A percentile compares a stretch with the other conserved stretches of the same genome.
These are phyloP conservation scores for Moniliophthora roreri DNA, from an alignment of 1,284 basidiomycete species.

Conservation along the genomic window DNA sequence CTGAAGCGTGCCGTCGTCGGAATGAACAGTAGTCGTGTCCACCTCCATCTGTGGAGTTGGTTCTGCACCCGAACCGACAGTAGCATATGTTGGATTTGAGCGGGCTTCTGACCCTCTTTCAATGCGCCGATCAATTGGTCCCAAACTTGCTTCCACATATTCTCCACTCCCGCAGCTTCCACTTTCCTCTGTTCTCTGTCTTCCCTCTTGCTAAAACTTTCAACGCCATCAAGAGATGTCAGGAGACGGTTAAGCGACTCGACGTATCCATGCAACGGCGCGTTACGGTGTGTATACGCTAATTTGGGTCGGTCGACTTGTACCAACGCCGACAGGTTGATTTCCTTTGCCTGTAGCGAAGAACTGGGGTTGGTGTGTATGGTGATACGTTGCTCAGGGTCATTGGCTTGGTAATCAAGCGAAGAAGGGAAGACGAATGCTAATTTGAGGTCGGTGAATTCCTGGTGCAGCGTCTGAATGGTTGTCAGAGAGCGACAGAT, in stretches of 20 bases:
- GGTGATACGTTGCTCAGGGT: conserved; percentile 24
- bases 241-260: conserved; percentile 59
- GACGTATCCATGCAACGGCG: conserved; percentile 44
- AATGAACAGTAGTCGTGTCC: no score
- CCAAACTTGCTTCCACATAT: not conserved
- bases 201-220: conserved; percentile 57
- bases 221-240: conserved; percentile 63
- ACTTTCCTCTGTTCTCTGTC: conserved; percentile 59
- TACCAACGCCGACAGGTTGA: not conserved
- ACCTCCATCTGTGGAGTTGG: not conserved
- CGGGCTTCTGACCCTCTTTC: not conserved
- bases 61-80: not conserved
- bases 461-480: conserved; percentile 27
- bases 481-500: conserved; percentile 30
- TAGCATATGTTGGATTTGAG: no score
- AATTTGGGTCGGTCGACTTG: conserved; percentile 29
- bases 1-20: no score
- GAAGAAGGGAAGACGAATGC: conserved; percentile 32
- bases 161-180: conserved; percentile 30
- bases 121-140: not conserved
- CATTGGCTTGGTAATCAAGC: conserved; percentile 37
- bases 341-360: conserved; percentile 1
- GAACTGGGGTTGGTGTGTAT: conserved; percentile 19
- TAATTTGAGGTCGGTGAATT: conserved; percentile 32
- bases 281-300: conserved; percentile 51